phyloP scores from a whole-genome alignment of 805 yeast species.

The Myxozyma nipponensis region DNA sequence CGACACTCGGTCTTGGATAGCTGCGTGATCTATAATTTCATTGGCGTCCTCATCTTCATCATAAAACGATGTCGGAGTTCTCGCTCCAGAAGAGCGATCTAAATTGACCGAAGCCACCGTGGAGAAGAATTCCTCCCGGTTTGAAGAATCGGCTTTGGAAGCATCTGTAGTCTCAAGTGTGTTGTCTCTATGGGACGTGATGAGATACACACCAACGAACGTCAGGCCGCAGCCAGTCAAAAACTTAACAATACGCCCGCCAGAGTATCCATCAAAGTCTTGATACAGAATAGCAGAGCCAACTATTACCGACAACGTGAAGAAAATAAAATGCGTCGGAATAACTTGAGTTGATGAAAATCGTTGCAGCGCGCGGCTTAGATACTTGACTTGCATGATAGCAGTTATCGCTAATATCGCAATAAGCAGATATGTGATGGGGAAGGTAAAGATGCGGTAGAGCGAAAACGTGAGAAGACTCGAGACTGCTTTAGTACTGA shows the following conservation, averaged over 20 bases:
- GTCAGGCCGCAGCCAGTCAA: slow-evolving; percentile 40
- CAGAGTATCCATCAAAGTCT: slow-evolving; percentile 39
- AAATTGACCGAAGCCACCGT: slow-evolving; percentile 24
- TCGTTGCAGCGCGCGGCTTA: slow-evolving; percentile 41
- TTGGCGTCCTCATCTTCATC: slow-evolving; percentile 26
- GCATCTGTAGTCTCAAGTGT: background rate
- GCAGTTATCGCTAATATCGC: slow-evolving; percentile 41
- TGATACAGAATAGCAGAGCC: slow-evolving; percentile 45
- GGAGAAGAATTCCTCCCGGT: slow-evolving; percentile 13
- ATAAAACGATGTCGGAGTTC: slow-evolving; percentile 23
- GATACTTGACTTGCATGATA: slow-evolving; percentile 40
- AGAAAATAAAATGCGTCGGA: slow-evolving; percentile 49
- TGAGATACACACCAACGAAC: slow-evolving; percentile 44
- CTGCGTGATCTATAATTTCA: slow-evolving; percentile 19
- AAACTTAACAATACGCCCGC: slow-evolving; percentile 32
- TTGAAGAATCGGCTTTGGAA: background rate
- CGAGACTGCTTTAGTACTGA: slow-evolving; percentile 44
- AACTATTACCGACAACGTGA: slow-evolving; percentile 44
- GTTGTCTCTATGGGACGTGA: slow-evolving; percentile 30
- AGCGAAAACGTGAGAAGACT: slow-evolving; percentile 33
- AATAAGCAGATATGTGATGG: slow-evolving; percentile 37
- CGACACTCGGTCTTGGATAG: slow-evolving; percentile 1
- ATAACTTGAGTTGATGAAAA: slow-evolving; percentile 48
- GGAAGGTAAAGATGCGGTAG: slow-evolving; percentile 30
- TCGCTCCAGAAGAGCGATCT: slow-evolving; percentile 18